These are phyloP conservation scores for Olyra latifolia DNA, from an alignment of 176 grass and related monocot genomes.

Conservation along the genomic window DNA sequence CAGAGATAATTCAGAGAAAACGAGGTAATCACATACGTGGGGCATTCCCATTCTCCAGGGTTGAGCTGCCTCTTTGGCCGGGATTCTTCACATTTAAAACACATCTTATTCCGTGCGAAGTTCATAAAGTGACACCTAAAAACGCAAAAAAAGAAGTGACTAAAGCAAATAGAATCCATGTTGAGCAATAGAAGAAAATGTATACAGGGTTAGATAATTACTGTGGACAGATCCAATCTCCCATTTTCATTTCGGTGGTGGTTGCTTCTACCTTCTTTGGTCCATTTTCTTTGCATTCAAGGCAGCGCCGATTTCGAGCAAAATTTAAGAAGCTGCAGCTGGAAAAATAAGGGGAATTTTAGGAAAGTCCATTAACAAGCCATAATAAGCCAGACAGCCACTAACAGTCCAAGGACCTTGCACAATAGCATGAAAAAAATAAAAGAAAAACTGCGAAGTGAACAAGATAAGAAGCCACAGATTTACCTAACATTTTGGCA, in stretches of 20 bases:
- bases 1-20: background rate
- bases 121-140: slow-evolving; percentile 88
- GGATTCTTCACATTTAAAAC: slow-evolving; percentile 74
- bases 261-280: slow-evolving; percentile 47
- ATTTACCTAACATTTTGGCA: background rate
- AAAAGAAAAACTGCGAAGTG: background rate
- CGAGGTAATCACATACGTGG: slow-evolving; percentile 49
- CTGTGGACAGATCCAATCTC: slow-evolving; percentile 88
- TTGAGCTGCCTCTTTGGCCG: slow-evolving; percentile 65
- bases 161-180: slow-evolving; percentile 8
- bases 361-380: background rate
- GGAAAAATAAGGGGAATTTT: slow-evolving; percentile 8
- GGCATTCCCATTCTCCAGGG: slow-evolving; percentile 87
- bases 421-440: background rate
- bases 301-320: slow-evolving; percentile 57
- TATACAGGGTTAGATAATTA: slow-evolving; percentile 37
- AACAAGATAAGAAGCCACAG: slow-evolving; percentile 25
- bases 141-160: slow-evolving; percentile 28
- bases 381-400: background rate
- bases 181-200: background rate
- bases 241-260: slow-evolving; percentile 63
- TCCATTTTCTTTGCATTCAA: slow-evolving; percentile 70
- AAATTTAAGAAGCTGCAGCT: slow-evolving; percentile 84
- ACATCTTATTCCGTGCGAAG: slow-evolving; percentile 70
- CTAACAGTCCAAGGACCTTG: background rate